Evolutionary conservation across 495 filamentous ascomycete species (phyloP).

Genomic region (Tuber brumale): DNA sequence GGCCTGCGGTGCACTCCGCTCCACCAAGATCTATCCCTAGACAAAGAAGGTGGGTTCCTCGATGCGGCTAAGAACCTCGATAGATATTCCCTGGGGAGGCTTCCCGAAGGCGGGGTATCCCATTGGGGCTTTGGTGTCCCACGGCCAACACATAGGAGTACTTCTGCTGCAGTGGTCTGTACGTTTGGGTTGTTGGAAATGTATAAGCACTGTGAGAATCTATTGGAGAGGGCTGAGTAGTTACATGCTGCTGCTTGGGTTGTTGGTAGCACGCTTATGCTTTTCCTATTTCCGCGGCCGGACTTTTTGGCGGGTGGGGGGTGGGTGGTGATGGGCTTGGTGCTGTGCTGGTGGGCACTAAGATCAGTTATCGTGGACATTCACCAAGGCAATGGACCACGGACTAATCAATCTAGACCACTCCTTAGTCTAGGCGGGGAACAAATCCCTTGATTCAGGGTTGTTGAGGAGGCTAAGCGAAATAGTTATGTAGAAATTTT

Average conservation of each 20-base stretch:
- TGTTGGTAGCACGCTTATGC: constrained; percentile 40
- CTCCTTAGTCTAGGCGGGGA: constrained; percentile 47
- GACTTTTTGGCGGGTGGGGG: constrained; percentile 15
- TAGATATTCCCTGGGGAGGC: constrained; percentile 43
- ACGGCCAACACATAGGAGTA: constrained; percentile 40
- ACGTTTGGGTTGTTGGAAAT: constrained; percentile 42
- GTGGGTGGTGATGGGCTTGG: too few species aligned
- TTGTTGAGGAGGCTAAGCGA: neutral
- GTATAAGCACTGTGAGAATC: constrained; percentile 22
- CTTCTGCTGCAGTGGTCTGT: constrained; percentile 45
- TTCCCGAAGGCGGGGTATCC: constrained; percentile 38
- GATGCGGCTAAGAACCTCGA: constrained; percentile 39
- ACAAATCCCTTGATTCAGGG: constrained; percentile 26
- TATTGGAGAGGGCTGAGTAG: constrained; percentile 39
- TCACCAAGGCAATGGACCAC: constrained; percentile 36
- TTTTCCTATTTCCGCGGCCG: constrained; percentile 33
- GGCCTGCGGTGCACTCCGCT: constrained; percentile 48
- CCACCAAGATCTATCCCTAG: constrained; percentile 46
- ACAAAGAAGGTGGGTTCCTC: constrained; percentile 44
- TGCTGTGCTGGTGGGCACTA: constrained; percentile 43
- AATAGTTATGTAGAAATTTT: neutral
- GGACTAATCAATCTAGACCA: constrained; percentile 49
- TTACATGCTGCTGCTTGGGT: constrained; percentile 40
- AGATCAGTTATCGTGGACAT: constrained; percentile 44
- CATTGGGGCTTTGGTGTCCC: constrained; percentile 47